Percentiles rank a stretch among this genome's conserved stretches.
These are phyloP conservation scores for Asterophora lycoperdoides DNA, from an alignment of 768 basidiomycete species.

Conservation along the genomic window DNA sequence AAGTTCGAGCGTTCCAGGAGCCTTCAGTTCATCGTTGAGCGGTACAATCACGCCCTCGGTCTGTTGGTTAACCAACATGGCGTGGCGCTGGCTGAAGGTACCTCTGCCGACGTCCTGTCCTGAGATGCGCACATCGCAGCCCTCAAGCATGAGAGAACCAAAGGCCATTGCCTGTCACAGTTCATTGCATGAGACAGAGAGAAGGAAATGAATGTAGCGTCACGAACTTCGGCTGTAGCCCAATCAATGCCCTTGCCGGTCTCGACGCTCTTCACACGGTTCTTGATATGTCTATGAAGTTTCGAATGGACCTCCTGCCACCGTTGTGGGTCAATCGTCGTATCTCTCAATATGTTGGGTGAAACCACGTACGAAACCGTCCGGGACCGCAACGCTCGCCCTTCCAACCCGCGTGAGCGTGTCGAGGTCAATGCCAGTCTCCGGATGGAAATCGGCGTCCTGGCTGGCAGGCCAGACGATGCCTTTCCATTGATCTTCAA, in stretches of 20 bases:
- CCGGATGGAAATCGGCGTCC: constrained; percentile 50
- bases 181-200: neutral
- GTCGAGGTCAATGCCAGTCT: constrained; percentile 60
- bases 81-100: constrained; percentile 86
- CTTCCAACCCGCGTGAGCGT: constrained; percentile 55
- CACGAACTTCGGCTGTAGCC: constrained; percentile 78
- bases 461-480: constrained; percentile 59
- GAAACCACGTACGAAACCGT: constrained; percentile 52
- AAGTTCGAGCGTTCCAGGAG: constrained; percentile 69
- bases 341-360: constrained; percentile 16
- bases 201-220: neutral
- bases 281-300: constrained; percentile 74
- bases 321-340: constrained; percentile 30
- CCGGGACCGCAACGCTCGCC: constrained; percentile 60
- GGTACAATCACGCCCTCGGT: constrained; percentile 79
- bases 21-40: constrained; percentile 63
- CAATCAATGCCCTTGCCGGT: constrained; percentile 76
- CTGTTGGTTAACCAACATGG: constrained; percentile 88
- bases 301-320: constrained; percentile 74
- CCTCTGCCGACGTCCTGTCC: constrained; percentile 93
- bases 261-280: constrained; percentile 65
- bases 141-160: constrained; percentile 79
- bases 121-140: constrained; percentile 81
- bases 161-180: constrained; percentile 71
- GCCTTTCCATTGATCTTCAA: constrained; percentile 65